Base-by-base conservation (phyloP, 1,284 basidiomycete species). In the Ustilago loliicola region DNA sequence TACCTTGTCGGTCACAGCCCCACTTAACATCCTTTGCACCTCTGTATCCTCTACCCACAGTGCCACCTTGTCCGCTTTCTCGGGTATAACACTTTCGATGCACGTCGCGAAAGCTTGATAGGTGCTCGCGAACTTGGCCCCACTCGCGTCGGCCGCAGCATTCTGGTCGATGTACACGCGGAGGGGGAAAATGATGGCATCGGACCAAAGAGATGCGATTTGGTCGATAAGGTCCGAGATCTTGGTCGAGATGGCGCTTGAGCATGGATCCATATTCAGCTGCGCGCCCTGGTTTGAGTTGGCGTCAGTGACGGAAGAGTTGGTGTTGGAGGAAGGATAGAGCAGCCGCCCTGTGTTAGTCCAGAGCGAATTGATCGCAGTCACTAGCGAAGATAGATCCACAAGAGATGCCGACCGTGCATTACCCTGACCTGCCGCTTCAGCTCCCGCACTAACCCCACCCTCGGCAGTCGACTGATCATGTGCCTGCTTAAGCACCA, bases 341-440 rank as follows among this genome's bases (percentile, higher is more conserved):
- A 79, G 59, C 13, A 79, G 21, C 3, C 73, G 42, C 7, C 73
- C 74, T 1, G 77, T 79, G 45, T 65, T 72, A 36, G 66, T 67
- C 77, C 77, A 79, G 27, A 79, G 58, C 57, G 73, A 72, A 29
- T 79, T 79, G 66, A 79, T 72, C 7, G 77, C 77, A 0, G 56
- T 54, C 34, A 76, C 70, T 2, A 79, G 64, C 23, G 68, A 67
- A 2, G 69, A 67, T 0, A 77, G 60, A n/a, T 73, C 68, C 23
- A 79, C 67, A 0, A 78, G 29, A 11, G 69, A 58, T 3, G 54
- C 54, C 11, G 52, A 38, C 1, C 42, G 21, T 7, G 30, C 45
- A 48, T 36, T 42, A 15, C 10, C 21, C 52, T 54, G 30, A 4
- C 15, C 17, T 13, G n/a, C 52, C 30, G 7, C 9, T 25, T 19